Percentiles rank a stretch among this genome's conserved stretches.
Conservation (phyloP, 768 basidiomycete species). For the Boletus subcaerulescens region DNA sequence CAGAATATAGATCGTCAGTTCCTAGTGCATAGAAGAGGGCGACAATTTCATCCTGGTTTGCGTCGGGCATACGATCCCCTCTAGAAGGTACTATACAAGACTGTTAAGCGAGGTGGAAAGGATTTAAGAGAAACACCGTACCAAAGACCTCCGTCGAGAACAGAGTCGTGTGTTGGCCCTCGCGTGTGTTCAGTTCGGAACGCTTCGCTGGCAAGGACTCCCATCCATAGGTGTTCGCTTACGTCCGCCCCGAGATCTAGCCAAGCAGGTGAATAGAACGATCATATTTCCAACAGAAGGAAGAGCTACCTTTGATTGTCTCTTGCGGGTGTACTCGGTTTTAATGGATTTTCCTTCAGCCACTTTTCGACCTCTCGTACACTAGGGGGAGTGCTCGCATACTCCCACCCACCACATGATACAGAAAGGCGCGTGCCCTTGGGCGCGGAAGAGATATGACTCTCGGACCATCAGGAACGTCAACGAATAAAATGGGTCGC, state of each 20-base stretch:
- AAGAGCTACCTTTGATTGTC: constrained; percentile 51
- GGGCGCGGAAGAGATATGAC: constrained; percentile 24
- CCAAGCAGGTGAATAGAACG: not conserved
- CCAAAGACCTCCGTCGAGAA: constrained; percentile 86
- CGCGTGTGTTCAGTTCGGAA: constrained; percentile 44
- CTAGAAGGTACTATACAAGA: constrained; percentile 52
- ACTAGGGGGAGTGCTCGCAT: constrained; percentile 66
- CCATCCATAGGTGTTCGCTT: constrained; percentile 65
- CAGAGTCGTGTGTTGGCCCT: constrained; percentile 71
- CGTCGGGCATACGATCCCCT: constrained; percentile 55
- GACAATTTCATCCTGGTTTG: constrained; percentile 51
- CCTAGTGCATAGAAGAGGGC: constrained; percentile 74
- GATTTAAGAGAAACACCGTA: constrained; percentile 34
- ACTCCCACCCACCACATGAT: constrained; percentile 74
- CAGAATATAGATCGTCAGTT: constrained; percentile 36
- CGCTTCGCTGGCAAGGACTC: constrained; percentile 51
- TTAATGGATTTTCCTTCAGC: constrained; percentile 37
- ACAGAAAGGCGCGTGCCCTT: constrained; percentile 4
- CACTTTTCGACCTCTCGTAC: constrained; percentile 51
- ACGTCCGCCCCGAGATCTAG: constrained; percentile 75
- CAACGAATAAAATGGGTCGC: constrained; percentile 76
- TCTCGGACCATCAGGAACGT: constrained; percentile 64
- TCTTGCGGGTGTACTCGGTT: constrained; percentile 16
- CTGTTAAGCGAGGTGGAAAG: not conserved
- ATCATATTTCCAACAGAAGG: not conserved